These are phyloP conservation scores for Pseudogymnoascus sp. DNA, from an alignment of 2,329 filamentous ascomycete species.

Conservation along the genomic window DNA sequence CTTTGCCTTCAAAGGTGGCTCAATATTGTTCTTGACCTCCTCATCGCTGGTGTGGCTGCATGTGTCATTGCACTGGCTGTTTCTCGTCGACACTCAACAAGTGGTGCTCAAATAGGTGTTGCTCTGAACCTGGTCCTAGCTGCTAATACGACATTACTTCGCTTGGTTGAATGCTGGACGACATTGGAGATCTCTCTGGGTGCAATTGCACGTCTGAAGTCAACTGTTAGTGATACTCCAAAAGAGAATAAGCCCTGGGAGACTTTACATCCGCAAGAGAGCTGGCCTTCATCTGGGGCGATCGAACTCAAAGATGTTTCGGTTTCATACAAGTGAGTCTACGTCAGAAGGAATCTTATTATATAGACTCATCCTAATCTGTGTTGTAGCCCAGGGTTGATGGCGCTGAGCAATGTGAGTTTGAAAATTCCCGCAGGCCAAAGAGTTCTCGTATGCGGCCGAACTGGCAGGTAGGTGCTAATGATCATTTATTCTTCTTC, in stretches of 20 bases:
- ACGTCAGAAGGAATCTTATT: background rate
- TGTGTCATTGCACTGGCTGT: slow-evolving; percentile 18
- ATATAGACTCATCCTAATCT: background rate
- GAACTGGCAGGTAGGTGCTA: slow-evolving; percentile 37
- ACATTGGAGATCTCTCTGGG: slow-evolving; percentile 50
- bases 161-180: slow-evolving; percentile 41
- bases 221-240: slow-evolving; percentile 37
- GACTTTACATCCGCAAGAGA: slow-evolving; percentile 12
- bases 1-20: slow-evolving; percentile 50
- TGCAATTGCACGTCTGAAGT: slow-evolving; percentile 46
- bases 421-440: slow-evolving; percentile 40
- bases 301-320: slow-evolving; percentile 28
- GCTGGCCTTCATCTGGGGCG: slow-evolving; percentile 29
- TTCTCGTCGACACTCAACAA: slow-evolving; percentile 12
- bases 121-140: slow-evolving; percentile 22
- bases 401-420: slow-evolving; percentile 28
- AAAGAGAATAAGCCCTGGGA: slow-evolving; percentile 25
- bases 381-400: slow-evolving; percentile 1
- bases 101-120: slow-evolving; percentile 19
- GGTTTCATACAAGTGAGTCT: slow-evolving; percentile 24
- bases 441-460: slow-evolving; percentile 44
- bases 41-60: slow-evolving; percentile 13
- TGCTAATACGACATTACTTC: slow-evolving; percentile 17
- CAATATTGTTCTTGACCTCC: slow-evolving; percentile 34
- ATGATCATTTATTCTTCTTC: background rate